These are phyloP conservation scores for Xylariales sp. DNA, from an alignment of 2,329 filamentous ascomycete species.

Conservation along the genomic window DNA sequence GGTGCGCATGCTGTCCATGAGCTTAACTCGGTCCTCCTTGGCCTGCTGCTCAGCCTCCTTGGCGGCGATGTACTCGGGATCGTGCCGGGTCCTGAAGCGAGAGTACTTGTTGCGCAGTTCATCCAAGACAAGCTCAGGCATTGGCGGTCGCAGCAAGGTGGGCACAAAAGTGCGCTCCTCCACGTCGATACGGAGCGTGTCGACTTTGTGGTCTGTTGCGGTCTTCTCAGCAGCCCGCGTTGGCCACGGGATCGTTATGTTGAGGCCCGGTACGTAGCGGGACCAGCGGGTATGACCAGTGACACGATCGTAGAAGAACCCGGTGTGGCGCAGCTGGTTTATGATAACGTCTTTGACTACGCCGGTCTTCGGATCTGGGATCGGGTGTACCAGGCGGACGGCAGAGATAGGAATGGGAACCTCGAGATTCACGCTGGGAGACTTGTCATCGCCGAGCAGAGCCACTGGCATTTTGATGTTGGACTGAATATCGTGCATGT, in stretches of 20 bases:
- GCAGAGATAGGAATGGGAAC: slow-evolving; percentile 62
- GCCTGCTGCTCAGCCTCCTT: slow-evolving; percentile 56
- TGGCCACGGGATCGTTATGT: slow-evolving; percentile 76
- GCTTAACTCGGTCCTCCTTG: slow-evolving; percentile 35
- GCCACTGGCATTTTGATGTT: slow-evolving; percentile 35
- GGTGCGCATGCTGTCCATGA: slow-evolving; percentile 37
- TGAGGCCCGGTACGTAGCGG: slow-evolving; percentile 65
- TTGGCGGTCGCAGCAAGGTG: slow-evolving; percentile 71
- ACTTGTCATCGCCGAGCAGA: slow-evolving; percentile 29
- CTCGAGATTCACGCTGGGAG: slow-evolving; percentile 41
- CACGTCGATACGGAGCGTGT: slow-evolving; percentile 73
- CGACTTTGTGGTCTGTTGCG: slow-evolving; percentile 51
- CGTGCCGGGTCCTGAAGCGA: slow-evolving; percentile 76
- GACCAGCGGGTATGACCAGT: slow-evolving; percentile 44
- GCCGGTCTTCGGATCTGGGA: slow-evolving; percentile 63
- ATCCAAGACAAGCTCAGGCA: slow-evolving; percentile 74
- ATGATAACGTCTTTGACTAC: slow-evolving; percentile 70
- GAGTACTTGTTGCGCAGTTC: slow-evolving; percentile 83
- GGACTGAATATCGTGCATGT: no score
- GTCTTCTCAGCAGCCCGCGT: slow-evolving; percentile 43
- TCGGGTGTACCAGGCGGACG: slow-evolving; percentile 76
- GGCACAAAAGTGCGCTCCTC: slow-evolving; percentile 74
- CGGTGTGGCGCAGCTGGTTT: slow-evolving; percentile 58
- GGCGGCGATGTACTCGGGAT: slow-evolving; percentile 64
- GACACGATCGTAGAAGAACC: slow-evolving; percentile 44